Percentiles rank a stretch among this genome's conserved stretches.
phyloP scores from a whole-genome alignment of 2,329 filamentous ascomycete species.

The Alternaria sp. region DNA sequence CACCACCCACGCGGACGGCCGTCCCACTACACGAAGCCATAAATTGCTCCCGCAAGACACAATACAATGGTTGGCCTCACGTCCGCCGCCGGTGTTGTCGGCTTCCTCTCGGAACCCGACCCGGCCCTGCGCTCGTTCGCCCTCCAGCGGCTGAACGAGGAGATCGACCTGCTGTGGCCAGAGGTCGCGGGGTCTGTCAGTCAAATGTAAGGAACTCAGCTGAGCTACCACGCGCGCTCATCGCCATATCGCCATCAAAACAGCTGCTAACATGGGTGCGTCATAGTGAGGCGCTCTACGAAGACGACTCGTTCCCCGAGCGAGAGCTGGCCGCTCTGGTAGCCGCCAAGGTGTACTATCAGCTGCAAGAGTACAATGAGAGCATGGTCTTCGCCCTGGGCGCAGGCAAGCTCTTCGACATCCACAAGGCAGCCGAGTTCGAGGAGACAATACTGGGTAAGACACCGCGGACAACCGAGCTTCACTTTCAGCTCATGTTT shows the following conservation, averaged over 20 bases:
- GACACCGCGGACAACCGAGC: conserved; percentile 28
- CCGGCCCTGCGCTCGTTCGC: conserved; percentile 93
- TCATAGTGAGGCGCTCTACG: conserved; percentile 89
- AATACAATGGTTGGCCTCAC: conserved; percentile 84
- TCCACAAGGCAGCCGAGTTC: conserved; percentile 90
- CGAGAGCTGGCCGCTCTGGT: conserved; percentile 93
- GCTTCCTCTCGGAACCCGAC: conserved; percentile 94
- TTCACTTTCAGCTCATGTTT: neutral
- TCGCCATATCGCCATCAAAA: neutral
- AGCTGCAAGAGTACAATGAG: conserved; percentile 98
- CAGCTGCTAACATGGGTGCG: conserved; percentile 35
- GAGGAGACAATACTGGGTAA: conserved; percentile 95
- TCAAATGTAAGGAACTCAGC: conserved; percentile 75
- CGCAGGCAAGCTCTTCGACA: conserved; percentile 92
- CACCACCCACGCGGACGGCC: conserved; percentile 29
- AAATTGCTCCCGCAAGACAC: conserved; percentile 14
- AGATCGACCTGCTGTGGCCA: conserved; percentile 97
- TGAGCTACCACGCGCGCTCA: neutral
- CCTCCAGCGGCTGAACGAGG: conserved; percentile 90
- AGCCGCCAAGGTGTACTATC: conserved; percentile 97
- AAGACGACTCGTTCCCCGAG: conserved; percentile 93
- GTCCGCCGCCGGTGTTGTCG: conserved; percentile 91
- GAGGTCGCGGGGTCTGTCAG: conserved; percentile 92
- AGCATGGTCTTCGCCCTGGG: conserved; percentile 98
- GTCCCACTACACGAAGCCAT: conserved; percentile 17